Conservation (phyloP, 2,329 filamentous ascomycete species). For the Piedraia hortae region DNA sequence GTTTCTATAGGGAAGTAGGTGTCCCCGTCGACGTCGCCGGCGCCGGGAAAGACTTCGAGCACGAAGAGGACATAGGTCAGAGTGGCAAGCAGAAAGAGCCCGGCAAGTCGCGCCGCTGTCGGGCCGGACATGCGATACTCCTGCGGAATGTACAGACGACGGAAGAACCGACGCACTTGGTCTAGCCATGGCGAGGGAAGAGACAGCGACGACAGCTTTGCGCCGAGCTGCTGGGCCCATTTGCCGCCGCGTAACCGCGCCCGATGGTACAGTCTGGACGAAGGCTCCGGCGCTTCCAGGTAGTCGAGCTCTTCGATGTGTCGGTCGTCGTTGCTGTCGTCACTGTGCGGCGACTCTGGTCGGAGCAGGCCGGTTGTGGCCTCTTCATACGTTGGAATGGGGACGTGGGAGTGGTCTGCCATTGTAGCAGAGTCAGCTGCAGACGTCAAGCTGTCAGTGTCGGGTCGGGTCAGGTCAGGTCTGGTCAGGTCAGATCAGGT, state of each 20-base stretch:
- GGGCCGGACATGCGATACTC: conserved; percentile 29
- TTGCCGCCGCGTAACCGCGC: conserved; percentile 19
- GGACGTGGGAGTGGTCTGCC: too few relatives aligned
- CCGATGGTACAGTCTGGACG: conserved; percentile 11
- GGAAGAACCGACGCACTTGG: conserved; percentile 3
- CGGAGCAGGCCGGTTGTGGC: conserved; percentile 45
- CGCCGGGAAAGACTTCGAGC: conserved; percentile 51
- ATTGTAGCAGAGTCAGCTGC: too few relatives aligned
- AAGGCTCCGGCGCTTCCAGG: conserved; percentile 25
- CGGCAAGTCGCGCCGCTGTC: conserved; percentile 44
- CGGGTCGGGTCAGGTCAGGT: too few relatives aligned
- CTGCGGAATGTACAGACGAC: conserved; percentile 16
- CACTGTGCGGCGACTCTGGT: conserved; percentile 38
- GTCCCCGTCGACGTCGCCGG: conserved; percentile 25
- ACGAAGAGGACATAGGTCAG: conserved; percentile 68
- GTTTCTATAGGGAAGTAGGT: conserved; percentile 64
- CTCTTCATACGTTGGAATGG: conserved; percentile 67
- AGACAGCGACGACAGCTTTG: conserved; percentile 28
- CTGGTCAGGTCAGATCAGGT: too few relatives aligned
- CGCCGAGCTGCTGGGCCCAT: conserved; percentile 29
- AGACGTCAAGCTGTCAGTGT: too few relatives aligned
- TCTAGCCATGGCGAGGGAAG: conserved; percentile 16
- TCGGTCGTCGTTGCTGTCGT: conserved; percentile 26
- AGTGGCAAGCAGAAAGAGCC: conserved; percentile 44
- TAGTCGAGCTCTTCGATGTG: conserved; percentile 81